Conservation (phyloP, 148 eudicot species). For the Bassia scoparia region DNA sequence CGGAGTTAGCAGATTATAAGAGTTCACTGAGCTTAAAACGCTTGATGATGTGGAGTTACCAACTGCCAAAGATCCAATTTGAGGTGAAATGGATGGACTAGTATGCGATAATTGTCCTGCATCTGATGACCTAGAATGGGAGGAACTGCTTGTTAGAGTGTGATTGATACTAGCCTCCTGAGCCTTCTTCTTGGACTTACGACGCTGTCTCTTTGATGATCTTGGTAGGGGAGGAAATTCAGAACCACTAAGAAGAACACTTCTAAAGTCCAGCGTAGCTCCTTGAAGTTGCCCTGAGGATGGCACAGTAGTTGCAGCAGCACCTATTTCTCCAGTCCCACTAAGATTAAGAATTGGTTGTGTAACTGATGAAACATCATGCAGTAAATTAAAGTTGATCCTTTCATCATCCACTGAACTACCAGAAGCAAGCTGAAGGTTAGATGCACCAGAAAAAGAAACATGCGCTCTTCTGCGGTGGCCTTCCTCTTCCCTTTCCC, state of each 20-base stretch:
- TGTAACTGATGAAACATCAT: constrained; percentile 30
- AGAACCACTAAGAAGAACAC: constrained; percentile 40
- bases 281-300: constrained; percentile 56
- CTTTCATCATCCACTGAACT: constrained; percentile 31
- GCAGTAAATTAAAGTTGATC: constrained; percentile 5
- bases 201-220: constrained; percentile 42
- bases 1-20: constrained; percentile 2
- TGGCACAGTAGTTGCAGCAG: constrained; percentile 37
- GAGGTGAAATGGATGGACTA: constrained; percentile 31
- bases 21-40: constrained; percentile 11
- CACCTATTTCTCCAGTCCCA: constrained; percentile 26
- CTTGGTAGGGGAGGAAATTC: constrained; percentile 66
- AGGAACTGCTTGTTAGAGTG: constrained; percentile 31
- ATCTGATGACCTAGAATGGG: constrained; percentile 29
- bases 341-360: constrained; percentile 25
- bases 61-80: constrained; percentile 13
- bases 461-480: constrained; percentile 32
- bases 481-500: constrained; percentile 47
- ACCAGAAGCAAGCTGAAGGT: constrained; percentile 14
- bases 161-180: constrained; percentile 34
- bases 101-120: constrained; percentile 30
- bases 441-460: constrained; percentile 19
- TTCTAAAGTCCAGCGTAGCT: constrained; percentile 37
- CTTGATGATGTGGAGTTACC: constrained; percentile 17
- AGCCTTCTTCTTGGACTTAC: constrained; percentile 40